Evolutionary conservation across 1,139 yeast genomes (phyloP).

Genomic region (Casaregolazyma suthepensis): DNA sequence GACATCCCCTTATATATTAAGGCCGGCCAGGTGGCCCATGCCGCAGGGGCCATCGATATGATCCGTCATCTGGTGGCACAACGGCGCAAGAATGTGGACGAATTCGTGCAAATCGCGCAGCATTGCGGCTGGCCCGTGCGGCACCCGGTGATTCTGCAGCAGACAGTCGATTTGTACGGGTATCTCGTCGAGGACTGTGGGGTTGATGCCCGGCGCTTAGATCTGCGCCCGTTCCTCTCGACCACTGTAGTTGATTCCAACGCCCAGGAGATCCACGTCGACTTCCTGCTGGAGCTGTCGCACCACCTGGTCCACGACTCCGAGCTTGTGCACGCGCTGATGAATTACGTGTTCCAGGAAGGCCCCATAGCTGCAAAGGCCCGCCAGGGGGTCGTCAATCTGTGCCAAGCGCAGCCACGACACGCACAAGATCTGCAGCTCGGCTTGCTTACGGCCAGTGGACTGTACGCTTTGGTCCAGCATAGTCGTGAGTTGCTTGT

Average conservation of each 20-base stretch:
- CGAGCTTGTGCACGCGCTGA: conserved; percentile 26
- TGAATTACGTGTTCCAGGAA: conserved; percentile 26
- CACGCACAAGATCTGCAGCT: conserved; percentile 17
- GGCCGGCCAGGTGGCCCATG: background rate
- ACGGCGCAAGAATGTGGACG: background rate
- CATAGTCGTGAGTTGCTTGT: background rate
- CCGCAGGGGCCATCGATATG: background rate
- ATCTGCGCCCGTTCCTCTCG: background rate
- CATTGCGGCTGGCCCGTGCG: background rate
- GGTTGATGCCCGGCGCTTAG: background rate
- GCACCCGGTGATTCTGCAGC: background rate
- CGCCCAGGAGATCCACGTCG: background rate
- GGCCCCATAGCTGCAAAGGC: conserved; percentile 28
- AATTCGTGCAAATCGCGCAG: background rate
- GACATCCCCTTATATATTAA: background rate
- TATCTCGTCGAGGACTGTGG: background rate
- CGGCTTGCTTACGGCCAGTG: conserved; percentile 25
- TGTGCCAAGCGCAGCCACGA: conserved; percentile 11
- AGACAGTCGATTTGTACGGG: background rate
- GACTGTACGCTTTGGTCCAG: conserved; percentile 26
- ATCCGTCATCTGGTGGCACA: background rate
- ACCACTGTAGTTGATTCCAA: background rate
- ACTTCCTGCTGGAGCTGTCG: background rate
- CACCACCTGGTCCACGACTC: conserved; percentile 14
- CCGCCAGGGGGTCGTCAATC: conserved; percentile 28